These are phyloP conservation scores for Amanita exitialis DNA, from an alignment of 768 basidiomycete species.

Conservation along the genomic window DNA sequence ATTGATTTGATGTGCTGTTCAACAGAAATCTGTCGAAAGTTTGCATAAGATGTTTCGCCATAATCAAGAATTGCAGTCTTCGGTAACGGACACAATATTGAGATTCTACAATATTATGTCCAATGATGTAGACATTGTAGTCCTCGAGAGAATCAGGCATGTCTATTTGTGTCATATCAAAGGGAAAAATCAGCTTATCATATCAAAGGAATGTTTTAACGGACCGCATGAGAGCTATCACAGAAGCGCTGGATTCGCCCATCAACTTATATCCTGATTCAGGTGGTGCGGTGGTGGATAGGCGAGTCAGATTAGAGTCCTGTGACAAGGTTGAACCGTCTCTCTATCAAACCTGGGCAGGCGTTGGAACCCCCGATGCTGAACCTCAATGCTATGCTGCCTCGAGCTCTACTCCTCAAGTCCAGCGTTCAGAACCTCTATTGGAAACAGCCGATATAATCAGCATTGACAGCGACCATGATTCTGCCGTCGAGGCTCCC, in stretches of 20 bases:
- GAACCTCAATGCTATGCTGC: background rate
- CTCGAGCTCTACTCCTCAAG: background rate
- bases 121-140: constrained; percentile 26
- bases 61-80: constrained; percentile 21
- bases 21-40: constrained; percentile 20
- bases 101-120: constrained; percentile 15
- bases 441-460: background rate
- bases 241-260: constrained; percentile 20
- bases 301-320: no score
- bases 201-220: background rate
- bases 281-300: no score
- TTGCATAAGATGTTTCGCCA: constrained; percentile 19
- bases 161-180: constrained; percentile 2
- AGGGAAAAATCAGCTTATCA: background rate
- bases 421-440: background rate
- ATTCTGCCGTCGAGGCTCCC: background rate
- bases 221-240: constrained; percentile 28
- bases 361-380: background rate
- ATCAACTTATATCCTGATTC: background rate
- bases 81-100: constrained; percentile 17
- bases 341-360: background rate
- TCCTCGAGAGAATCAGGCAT: constrained; percentile 33
- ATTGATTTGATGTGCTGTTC: background rate
- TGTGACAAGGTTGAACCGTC: background rate
- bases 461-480: background rate